Evolutionary conservation across 805 yeast species (phyloP).

Genomic region (Saccharomycopsis amapae): DNA sequence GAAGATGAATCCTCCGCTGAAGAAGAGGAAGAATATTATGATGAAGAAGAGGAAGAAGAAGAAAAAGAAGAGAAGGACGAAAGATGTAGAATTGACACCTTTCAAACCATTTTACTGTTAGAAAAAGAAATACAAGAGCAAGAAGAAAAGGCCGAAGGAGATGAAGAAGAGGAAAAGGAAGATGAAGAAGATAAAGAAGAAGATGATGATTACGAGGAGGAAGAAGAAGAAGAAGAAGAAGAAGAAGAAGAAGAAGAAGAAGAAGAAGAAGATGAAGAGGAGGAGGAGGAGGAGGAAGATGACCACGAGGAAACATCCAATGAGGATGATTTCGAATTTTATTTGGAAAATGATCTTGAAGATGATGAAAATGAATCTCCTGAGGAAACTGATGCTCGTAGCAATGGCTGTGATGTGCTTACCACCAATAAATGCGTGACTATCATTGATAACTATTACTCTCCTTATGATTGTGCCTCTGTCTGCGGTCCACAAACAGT

Average conservation of each 20-base stretch:
- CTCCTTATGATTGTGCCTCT: too few species aligned
- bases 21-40: background rate
- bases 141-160: background rate
- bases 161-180: background rate
- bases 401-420: too few species aligned
- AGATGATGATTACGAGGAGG: slow-evolving; percentile 2
- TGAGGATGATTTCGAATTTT: background rate
- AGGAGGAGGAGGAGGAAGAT: slow-evolving; percentile 2
- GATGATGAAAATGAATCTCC: background rate
- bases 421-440: too few species aligned
- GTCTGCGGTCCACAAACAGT: too few species aligned
- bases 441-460: too few species aligned
- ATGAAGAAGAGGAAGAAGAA: background rate
- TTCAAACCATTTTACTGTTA: slow-evolving; percentile 3
- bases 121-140: background rate
- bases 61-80: background rate
- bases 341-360: background rate
- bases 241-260: slow-evolving; percentile 12
- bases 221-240: slow-evolving; percentile 1
- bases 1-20: background rate
- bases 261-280: background rate
- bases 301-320: slow-evolving; percentile 9
- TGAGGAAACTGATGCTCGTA: slow-evolving; percentile 1
- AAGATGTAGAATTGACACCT: slow-evolving; percentile 10
- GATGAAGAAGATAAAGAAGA: background rate